Evolutionary conservation across 441 rosid genomes (phyloP), one percentile per base, ranked within the genome.

Genomic region (Croton laevigatus): DNA sequence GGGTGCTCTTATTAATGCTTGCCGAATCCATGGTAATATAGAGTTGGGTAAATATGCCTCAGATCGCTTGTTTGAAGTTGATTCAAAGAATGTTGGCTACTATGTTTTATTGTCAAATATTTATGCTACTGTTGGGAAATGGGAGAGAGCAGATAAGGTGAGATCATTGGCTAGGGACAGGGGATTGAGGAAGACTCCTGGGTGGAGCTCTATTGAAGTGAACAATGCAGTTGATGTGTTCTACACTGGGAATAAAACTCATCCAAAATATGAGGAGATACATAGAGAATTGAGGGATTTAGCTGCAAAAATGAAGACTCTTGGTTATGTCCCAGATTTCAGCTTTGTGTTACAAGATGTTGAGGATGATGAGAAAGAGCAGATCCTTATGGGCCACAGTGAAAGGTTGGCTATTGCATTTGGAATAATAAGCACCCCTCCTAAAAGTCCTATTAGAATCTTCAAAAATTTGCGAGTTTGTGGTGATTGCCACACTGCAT

Each of bases 1-100:
- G 97, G 93, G 97, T 76, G 88, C 95, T 67, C 93, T 91, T 63
- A 81, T 91, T 58, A 79, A 81, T 58, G 93, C 97, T 48, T 91
- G 95, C 62, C 80, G 87, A 70, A 80, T 86, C 52, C 95, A 91
- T 66, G 91, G 93, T 71, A 80, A 91, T 38, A 65, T 71, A 3
- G 89, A 88, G 69, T 14, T 91, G 66, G 92, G 89, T 0, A 79
- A 80, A 66, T 52, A 79, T 42, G 94, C 94, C 64, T 88, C 90
- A 4, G 84, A 83, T 53, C 83, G 69, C 13, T 71, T 91, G 78
- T 86, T 88, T 44, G 86, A 84, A 75, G 83, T 84, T 62, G 93
- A 88, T 73, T 78, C 95, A 0, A 85, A 84, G 67, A 86, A 89
- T 74, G 90, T 81, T 32, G 95, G 93, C 44, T 91, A 86, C 75